Base-by-base conservation (phyloP, 2,329 filamentous ascomycete genomes). In the Exophiala lecanii-corni region DNA sequence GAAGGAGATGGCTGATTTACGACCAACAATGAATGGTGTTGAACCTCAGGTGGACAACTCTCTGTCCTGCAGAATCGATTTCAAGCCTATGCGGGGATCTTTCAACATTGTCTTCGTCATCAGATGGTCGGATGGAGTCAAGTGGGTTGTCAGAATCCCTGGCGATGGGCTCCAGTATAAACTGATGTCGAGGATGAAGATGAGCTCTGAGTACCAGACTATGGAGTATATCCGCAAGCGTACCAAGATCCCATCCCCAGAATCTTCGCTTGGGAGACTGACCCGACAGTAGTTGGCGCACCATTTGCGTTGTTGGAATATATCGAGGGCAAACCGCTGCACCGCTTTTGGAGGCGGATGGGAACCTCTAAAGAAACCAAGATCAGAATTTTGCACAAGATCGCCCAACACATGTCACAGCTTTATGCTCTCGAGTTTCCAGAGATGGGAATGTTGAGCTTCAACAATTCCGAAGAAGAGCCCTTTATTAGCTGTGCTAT, bases 191-290 rank as follows among this genome's bases (percentile, higher is more conserved):
- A 16, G 9, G 9, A 21, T 7, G 17, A 9, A 23, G 6, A 36
- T 45, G 36, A 12, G 21, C 17, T 12, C n/a, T 20, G 37, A 40
- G 32, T 35, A 40, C n/a, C 17, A 28, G 19, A 36, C 38, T 6
- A 45, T 45, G 36, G 16, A 28, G 17, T 45, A 26, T 17, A 26
- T 45, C 20, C 36, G 36, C 10, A 6, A 41, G 20, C 28, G 37
- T 31, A 48, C 45, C 6, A 36, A 26, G 2, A 39, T 45, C 31
- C 43, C 43, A 12, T 39, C 9, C 43, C 43, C 5, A 9, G 26
- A 33, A 23, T 43, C 5, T 23, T 43, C 5, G 12, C 12, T 17
- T 47, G 39, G 39, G 33, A 33, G 17, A 26, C 21, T 9, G 26
- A 45, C 28, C 9, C 6, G 6, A 17, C n/a, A 15, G 3, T 25